phyloP scores from a whole-genome alignment of 345 rosid genomes.

The Boechera stricta region DNA sequence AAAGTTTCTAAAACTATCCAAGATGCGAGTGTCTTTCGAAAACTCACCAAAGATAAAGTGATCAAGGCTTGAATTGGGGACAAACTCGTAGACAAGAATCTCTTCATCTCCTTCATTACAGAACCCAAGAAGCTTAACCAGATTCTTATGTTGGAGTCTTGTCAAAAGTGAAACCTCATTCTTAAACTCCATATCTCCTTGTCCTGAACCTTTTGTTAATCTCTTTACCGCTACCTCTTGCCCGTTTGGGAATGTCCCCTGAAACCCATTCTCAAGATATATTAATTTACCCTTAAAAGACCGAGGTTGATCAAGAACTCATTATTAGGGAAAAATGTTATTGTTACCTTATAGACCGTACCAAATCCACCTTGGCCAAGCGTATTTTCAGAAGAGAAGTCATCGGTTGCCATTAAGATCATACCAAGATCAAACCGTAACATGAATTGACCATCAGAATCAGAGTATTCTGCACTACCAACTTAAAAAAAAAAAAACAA shows the following conservation, averaged over 20 bases:
- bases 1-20: not conserved
- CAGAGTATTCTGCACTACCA: not conserved
- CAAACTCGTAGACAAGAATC: constrained; percentile 59
- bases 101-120: constrained; percentile 50
- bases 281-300: not conserved
- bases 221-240: constrained; percentile 57
- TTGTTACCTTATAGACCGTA: constrained; percentile 44
- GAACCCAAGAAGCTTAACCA: constrained; percentile 57
- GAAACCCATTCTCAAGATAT: not conserved
- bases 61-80: constrained; percentile 56
- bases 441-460: constrained; percentile 22
- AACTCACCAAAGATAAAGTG: constrained; percentile 51
- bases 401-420: constrained; percentile 11
- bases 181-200: constrained; percentile 57
- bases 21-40: not conserved
- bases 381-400: constrained; percentile 41
- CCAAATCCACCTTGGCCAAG: constrained; percentile 55
- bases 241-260: constrained; percentile 52
- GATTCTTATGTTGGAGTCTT: constrained; percentile 60
- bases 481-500: not conserved
- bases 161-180: constrained; percentile 56
- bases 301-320: not conserved
- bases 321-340: not conserved
- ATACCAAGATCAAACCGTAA: constrained; percentile 16
- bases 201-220: constrained; percentile 43